phyloP scores from a whole-genome alignment of 2,329 filamentous ascomycete genomes.

The Myriosclerotinia duriaeana region DNA sequence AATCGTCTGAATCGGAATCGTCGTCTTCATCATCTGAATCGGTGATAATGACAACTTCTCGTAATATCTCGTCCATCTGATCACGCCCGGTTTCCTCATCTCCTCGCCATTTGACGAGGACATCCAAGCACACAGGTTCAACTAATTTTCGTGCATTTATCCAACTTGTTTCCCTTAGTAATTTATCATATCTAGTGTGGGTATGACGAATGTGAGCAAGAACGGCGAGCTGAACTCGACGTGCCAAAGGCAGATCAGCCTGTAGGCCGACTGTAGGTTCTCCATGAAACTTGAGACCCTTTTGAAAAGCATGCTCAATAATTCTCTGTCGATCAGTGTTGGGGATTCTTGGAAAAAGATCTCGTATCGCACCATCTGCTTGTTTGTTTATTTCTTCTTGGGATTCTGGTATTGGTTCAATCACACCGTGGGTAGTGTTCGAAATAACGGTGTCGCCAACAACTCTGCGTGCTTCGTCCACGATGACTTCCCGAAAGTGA shows the following conservation, averaged over 20 bases:
- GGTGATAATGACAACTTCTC: conserved; percentile 64
- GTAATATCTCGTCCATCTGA: conserved; percentile 64
- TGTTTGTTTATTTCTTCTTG: conserved; percentile 62
- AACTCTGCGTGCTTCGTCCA: conserved; percentile 52
- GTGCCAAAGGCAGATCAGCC: conserved; percentile 55
- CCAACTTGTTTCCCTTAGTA: conserved; percentile 59
- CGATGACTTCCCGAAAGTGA: conserved; percentile 59
- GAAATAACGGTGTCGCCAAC: conserved; percentile 38
- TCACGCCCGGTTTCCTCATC: conserved; percentile 68
- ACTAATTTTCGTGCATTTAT: conserved; percentile 60
- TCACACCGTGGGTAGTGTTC: conserved; percentile 39
- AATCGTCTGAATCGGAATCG: conserved; percentile 26
- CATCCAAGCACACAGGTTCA: conserved; percentile 60
- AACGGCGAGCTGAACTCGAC: conserved; percentile 63
- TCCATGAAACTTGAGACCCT: conserved; percentile 53
- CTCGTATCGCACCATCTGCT: conserved; percentile 60
- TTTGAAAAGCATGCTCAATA: conserved; percentile 61
- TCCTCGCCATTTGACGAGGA: conserved; percentile 70
- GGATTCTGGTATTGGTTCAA: conserved; percentile 59
- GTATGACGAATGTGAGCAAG: conserved; percentile 65
- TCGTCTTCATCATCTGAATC: conserved; percentile 39
- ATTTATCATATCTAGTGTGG: conserved; percentile 64
- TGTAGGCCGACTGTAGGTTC: conserved; percentile 59
- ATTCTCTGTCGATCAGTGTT: conserved; percentile 63
- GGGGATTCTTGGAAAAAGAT: conserved; percentile 65